These are phyloP conservation scores for Rugonectria rugulosa DNA, from an alignment of 2,329 filamentous ascomycete genomes.

Conservation along the genomic window DNA sequence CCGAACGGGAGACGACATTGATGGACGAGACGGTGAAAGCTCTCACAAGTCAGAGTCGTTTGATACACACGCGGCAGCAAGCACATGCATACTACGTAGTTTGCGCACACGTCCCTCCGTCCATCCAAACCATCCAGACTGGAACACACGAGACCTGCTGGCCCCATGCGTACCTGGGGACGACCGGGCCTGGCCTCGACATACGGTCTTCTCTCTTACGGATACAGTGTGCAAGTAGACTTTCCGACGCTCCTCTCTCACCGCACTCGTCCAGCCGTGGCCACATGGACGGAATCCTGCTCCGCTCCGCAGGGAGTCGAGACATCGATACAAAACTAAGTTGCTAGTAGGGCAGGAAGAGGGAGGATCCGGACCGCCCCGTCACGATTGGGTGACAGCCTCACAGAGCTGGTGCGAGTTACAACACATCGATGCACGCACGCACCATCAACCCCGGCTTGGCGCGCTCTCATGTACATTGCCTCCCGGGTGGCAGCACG, in stretches of 20 bases:
- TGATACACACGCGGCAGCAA: conserved; percentile 11
- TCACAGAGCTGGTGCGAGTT: conserved; percentile 13
- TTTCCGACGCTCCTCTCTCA: conserved; percentile 14
- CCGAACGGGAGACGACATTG: conserved; percentile 1
- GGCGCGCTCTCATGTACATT: neutral
- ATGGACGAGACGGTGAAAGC: conserved; percentile 17
- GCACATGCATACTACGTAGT: neutral
- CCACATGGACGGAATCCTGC: neutral
- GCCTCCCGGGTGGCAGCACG: neutral
- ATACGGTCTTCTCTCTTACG: too few relatives aligned
- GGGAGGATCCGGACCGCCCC: neutral
- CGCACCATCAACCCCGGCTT: neutral
- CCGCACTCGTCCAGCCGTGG: conserved; percentile 9
- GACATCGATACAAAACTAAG: conserved; percentile 1
- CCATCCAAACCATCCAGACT: neutral
- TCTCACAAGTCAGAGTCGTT: conserved; percentile 8
- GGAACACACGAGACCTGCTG: neutral
- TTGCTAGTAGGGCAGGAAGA: conserved; percentile 1
- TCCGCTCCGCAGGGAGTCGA: conserved; percentile 5
- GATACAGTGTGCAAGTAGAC: too few relatives aligned
- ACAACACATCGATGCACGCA: conserved; percentile 22
- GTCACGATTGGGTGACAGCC: conserved; percentile 14
- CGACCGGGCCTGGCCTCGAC: neutral
- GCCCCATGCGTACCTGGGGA: neutral
- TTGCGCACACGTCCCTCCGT: too few relatives aligned